Conservation (phyloP, 148 eudicot genomes). For the Heliamphora exappendiculata region DNA sequence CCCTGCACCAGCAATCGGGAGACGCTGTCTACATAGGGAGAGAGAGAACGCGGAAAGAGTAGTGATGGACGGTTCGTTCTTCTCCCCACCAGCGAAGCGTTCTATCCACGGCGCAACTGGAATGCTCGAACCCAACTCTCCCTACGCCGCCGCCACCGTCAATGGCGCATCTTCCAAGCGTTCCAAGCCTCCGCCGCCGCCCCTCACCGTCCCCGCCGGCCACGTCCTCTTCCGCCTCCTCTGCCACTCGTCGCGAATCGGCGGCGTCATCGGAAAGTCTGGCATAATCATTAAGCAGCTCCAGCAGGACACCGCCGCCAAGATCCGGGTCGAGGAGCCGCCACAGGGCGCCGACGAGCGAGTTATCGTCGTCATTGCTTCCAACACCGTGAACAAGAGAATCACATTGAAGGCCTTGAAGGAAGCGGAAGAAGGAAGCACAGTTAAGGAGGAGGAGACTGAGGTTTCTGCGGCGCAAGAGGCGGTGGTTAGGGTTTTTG, state of each 20-base stretch:
- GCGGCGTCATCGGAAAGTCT: conserved; percentile 69
- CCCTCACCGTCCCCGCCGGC: conserved; percentile 28
- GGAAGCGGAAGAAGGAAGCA: not conserved
- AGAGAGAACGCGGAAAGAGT: not conserved
- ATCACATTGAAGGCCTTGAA: conserved; percentile 8
- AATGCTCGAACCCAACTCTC: conserved; percentile 18
- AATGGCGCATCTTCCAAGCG: conserved; percentile 15
- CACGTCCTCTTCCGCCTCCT: conserved; percentile 48
- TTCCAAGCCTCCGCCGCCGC: conserved; percentile 18
- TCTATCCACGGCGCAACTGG: not conserved
- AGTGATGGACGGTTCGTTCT: conserved; percentile 4
- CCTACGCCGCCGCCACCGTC: conserved; percentile 11
- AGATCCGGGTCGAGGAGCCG: conserved; percentile 52
- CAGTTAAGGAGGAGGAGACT: not conserved
- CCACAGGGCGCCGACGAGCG: conserved; percentile 35
- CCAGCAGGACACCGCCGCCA: conserved; percentile 40
- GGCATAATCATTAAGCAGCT: conserved; percentile 58
- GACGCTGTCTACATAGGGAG: not conserved
- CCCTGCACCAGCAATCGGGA: not conserved
- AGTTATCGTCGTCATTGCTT: conserved; percentile 40
- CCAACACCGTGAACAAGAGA: conserved; percentile 9
- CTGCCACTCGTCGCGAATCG: conserved; percentile 56
- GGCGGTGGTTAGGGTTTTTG: conserved; percentile 67
- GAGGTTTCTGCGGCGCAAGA: conserved; percentile 61
- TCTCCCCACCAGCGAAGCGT: conserved; percentile 15